A percentile compares a stretch with the other conserved stretches of the same genome.
phyloP scores from a whole-genome alignment of 179 eudicot genomes.

The Beta lomatogona region DNA sequence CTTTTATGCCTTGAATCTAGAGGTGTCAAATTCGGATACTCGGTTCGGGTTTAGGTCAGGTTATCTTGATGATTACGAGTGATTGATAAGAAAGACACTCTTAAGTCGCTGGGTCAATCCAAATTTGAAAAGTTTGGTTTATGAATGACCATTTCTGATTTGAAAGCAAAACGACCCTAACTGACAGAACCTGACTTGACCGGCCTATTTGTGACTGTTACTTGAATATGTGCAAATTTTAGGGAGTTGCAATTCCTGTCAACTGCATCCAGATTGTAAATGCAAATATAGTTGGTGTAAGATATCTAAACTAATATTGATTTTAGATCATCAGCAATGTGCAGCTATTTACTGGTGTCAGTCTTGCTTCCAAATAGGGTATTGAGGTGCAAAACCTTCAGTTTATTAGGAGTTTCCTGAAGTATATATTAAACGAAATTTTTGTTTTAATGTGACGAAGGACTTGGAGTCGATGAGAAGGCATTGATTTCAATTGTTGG shows the following conservation, averaged over 20 bases:
- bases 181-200: too few species aligned
- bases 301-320: background rate
- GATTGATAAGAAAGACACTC: too few species aligned
- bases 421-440: background rate
- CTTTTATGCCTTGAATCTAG: too few species aligned
- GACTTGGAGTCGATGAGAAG: slow-evolving; percentile 74
- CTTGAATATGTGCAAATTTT: background rate
- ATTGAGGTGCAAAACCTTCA: background rate
- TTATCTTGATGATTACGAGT: too few species aligned
- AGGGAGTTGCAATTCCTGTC: background rate
- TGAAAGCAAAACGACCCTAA: too few species aligned
- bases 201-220: too few species aligned
- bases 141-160: too few species aligned
- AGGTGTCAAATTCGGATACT: too few species aligned
- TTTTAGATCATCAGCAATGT: background rate
- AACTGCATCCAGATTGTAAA: background rate
- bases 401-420: background rate
- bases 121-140: too few species aligned
- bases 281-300: background rate
- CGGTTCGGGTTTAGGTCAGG: too few species aligned
- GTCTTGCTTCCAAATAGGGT: background rate
- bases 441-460: slow-evolving; percentile 22
- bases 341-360: background rate
- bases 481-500: slow-evolving; percentile 53
- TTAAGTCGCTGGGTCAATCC: too few species aligned